Base-by-base conservation (phyloP, 495 filamentous ascomycete species). In the Clavariopsis aquatica region DNA sequence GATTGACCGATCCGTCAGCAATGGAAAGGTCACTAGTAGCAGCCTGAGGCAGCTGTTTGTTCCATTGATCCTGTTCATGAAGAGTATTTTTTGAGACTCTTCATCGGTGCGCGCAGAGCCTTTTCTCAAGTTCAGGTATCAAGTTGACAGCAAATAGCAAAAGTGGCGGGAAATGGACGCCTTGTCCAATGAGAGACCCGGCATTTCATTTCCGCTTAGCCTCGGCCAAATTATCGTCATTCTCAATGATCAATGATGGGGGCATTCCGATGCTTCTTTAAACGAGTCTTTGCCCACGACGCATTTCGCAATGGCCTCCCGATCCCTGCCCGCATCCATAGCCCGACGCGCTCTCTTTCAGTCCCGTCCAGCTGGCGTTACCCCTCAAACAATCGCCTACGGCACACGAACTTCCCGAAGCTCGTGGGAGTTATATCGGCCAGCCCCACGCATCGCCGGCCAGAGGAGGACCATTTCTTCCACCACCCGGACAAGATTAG, bases 401-500 rank as follows among this genome's bases (percentile, higher is more conserved):
- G 29, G 41, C 38, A 27, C 67, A 15, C 62, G 36, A 27, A 29
- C 2, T 6, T 1, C 49, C 17, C 20, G 29, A 7, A 15, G n/a
- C 19, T 5, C 49, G 15, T 66, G 63, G 57, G 34, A 53, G 7
- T 31, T 55, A 36, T 56, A 68, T 38, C 51, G 61, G 34, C 69
- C 69, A 15, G 69, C 69, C 13, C 8, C 62, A 13, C 65, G 65
- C 17, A 62, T 71, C 52, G 69, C 65, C 15, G 69, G 65, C 12
- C 69, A 71, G 28, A 57, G 69, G 27, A 60, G 69, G 64, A 57
- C 69, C 19, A 19, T 72, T 7, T 66, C 62, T 10, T 52, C 51
- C 28, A 66, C 69, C 1, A 22, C 62, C 12, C 55, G 71, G 56
- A 54, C 62, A 56, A 52, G 73, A 57, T 74, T 85, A 49, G 83